phyloP scores from a whole-genome alignment of 2,329 filamentous ascomycete species.

The Diaporthe vexans region DNA sequence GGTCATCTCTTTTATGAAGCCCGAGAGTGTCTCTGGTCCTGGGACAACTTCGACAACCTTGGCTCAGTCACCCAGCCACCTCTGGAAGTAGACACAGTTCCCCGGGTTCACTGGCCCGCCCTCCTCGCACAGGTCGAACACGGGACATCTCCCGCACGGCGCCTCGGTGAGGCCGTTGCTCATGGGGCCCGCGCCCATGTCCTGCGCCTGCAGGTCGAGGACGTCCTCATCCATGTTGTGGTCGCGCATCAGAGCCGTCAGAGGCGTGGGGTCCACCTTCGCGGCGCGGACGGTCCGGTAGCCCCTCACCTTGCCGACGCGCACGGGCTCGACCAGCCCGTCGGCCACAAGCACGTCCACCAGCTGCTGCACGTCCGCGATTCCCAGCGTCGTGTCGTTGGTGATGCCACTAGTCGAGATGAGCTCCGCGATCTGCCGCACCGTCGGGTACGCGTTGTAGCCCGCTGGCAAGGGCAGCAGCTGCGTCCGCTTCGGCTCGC shows the following conservation, averaged over 20 bases:
- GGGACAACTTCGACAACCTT: not conserved
- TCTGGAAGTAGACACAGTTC: slow-evolving; percentile 91
- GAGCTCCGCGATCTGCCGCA: slow-evolving; percentile 80
- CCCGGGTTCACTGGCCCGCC: slow-evolving; percentile 90
- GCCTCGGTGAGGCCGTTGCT: slow-evolving; percentile 87
- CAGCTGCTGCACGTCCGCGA: slow-evolving; percentile 86
- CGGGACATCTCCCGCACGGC: slow-evolving; percentile 92
- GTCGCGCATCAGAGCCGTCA: slow-evolving; percentile 47
- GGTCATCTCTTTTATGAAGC: not conserved
- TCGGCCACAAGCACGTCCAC: slow-evolving; percentile 92
- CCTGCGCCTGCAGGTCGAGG: slow-evolving; percentile 41
- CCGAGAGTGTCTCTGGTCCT: not conserved
- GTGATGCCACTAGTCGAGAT: slow-evolving; percentile 79
- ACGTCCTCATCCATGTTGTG: slow-evolving; percentile 45
- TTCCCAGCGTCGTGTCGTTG: slow-evolving; percentile 77
- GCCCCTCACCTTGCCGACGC: slow-evolving; percentile 62
- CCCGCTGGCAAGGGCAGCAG: slow-evolving; percentile 72
- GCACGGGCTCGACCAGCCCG: slow-evolving; percentile 80
- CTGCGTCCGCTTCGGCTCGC: slow-evolving; percentile 51
- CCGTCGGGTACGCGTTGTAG: slow-evolving; percentile 85
- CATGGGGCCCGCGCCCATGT: slow-evolving; percentile 56
- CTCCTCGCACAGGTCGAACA: slow-evolving; percentile 92
- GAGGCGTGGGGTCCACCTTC: slow-evolving; percentile 54
- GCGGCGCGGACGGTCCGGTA: slow-evolving; percentile 67
- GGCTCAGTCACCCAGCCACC: slow-evolving; percentile 77